A percentile compares a stretch with the other conserved stretches of the same genome.
Conservation (phyloP, 805 yeast species). For the Lipomyces yamadae region DNA sequence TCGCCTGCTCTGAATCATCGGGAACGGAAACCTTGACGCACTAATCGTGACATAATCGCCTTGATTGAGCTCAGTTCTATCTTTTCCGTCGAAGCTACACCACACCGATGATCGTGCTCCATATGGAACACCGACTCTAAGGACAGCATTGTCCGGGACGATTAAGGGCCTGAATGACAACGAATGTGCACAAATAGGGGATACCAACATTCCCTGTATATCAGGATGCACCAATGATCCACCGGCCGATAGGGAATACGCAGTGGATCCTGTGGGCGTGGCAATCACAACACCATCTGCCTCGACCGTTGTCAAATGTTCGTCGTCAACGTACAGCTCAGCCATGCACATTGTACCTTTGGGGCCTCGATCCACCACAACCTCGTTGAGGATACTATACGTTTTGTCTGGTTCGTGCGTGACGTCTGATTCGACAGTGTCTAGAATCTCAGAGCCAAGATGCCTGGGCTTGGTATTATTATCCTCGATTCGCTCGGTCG, state of each 20-base stretch:
- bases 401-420: slow-evolving; percentile 41
- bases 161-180: slow-evolving; percentile 89
- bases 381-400: slow-evolving; percentile 56
- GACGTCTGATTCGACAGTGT: slow-evolving; percentile 22
- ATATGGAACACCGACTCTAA: slow-evolving; percentile 78
- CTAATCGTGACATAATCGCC: slow-evolving; percentile 86
- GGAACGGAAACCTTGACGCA: slow-evolving; percentile 91
- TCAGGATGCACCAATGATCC: slow-evolving; percentile 95
- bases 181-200: slow-evolving; percentile 97
- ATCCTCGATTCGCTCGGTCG: slow-evolving; percentile 37
- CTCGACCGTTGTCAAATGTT: slow-evolving; percentile 61
- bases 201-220: slow-evolving; percentile 87
- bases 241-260: slow-evolving; percentile 93
- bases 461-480: slow-evolving; percentile 15
- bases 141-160: slow-evolving; percentile 85
- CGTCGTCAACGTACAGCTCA: slow-evolving; percentile 56
- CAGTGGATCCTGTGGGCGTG: slow-evolving; percentile 84
- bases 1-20: slow-evolving; percentile 78
- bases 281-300: slow-evolving; percentile 70
- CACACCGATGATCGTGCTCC: slow-evolving; percentile 88
- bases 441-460: slow-evolving; percentile 31
- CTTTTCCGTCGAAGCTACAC: slow-evolving; percentile 95
- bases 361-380: slow-evolving; percentile 59
- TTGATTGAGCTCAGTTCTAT: slow-evolving; percentile 73
- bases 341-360: slow-evolving; percentile 57